Percentiles rank a stretch among this genome's conserved stretches.
phyloP scores from a whole-genome alignment of 768 basidiomycete genomes.

The Tricholoma sp. region DNA sequence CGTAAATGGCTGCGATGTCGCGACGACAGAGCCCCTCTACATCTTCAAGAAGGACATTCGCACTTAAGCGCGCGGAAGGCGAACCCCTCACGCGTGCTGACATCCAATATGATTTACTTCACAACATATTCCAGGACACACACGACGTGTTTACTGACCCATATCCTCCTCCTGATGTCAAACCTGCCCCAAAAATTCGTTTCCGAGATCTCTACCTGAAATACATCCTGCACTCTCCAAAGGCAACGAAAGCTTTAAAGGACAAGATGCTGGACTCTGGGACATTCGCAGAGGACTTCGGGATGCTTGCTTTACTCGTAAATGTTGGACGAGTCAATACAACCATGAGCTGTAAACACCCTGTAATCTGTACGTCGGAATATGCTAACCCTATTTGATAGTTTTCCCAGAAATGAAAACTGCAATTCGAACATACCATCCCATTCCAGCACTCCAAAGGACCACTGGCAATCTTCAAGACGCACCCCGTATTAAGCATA shows the following conservation, averaged over 20 bases:
- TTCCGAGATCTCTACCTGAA: conserved; percentile 62
- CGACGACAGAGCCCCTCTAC: conserved; percentile 35
- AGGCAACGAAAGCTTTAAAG: conserved; percentile 64
- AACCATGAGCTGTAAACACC: conserved; percentile 71
- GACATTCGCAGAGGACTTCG: conserved; percentile 60
- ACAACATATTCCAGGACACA: conserved; percentile 68
- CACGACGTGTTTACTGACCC: conserved; percentile 51
- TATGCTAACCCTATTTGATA: conserved; percentile 19
- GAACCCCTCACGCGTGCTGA: conserved; percentile 63
- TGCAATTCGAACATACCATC: conserved; percentile 70
- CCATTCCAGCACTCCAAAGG: conserved; percentile 66
- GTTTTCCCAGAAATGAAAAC: conserved; percentile 83
- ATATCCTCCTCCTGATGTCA: conserved; percentile 19
- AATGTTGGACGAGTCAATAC: conserved; percentile 82
- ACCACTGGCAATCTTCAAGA: conserved; percentile 71
- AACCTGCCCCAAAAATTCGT: conserved; percentile 29
- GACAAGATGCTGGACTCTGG: conserved; percentile 64
- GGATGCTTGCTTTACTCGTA: conserved; percentile 68
- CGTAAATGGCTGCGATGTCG: conserved; percentile 12
- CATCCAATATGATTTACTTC: conserved; percentile 76
- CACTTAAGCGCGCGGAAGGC: conserved; percentile 55
- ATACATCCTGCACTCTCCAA: conserved; percentile 50
- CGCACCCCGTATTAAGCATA: conserved; percentile 73
- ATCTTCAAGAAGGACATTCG: conserved; percentile 33
- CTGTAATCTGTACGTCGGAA: conserved; percentile 3